phyloP scores from a whole-genome alignment of 352 stramenopile genomes.

The Plasmopara halstedii region DNA sequence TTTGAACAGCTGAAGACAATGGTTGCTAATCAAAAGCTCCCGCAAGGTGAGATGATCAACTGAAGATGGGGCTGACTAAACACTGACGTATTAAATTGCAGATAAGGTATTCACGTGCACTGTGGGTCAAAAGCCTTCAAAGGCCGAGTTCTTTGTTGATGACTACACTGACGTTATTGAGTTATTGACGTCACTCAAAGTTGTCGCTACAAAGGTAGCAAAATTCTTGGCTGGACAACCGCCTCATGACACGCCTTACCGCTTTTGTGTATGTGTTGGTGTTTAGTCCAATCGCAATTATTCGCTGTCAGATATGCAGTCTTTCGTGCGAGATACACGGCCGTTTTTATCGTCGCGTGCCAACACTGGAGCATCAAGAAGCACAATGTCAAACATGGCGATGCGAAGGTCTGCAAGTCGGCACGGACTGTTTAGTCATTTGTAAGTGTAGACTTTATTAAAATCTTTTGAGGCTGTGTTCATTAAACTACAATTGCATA shows the following conservation, averaged over 20 bases:
- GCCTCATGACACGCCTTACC: neutral
- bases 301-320: conserved; percentile 79
- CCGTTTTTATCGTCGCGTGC: conserved; percentile 40
- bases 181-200: conserved; percentile 78
- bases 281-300: conserved; percentile 73
- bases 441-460: conserved; percentile 29
- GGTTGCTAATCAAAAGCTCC: conserved; percentile 25
- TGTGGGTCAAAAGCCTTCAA: conserved; percentile 96
- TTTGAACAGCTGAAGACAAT: conserved; percentile 74
- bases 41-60: conserved; percentile 26
- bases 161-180: conserved; percentile 93
- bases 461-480: neutral
- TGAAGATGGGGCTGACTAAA: neutral
- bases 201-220: conserved; percentile 69
- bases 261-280: neutral
- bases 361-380: conserved; percentile 27
- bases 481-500: neutral
- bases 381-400: conserved; percentile 34
- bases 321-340: conserved; percentile 49
- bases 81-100: conserved; percentile 19
- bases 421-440: conserved; percentile 34
- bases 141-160: conserved; percentile 95
- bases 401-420: conserved; percentile 51
- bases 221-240: too few relatives aligned
- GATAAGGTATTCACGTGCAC: conserved; percentile 93